Evolutionary conservation across 176 grass and related monocot genomes (phyloP), one percentile per base, ranked within the genome.

Genomic region (Avena eriantha): DNA sequence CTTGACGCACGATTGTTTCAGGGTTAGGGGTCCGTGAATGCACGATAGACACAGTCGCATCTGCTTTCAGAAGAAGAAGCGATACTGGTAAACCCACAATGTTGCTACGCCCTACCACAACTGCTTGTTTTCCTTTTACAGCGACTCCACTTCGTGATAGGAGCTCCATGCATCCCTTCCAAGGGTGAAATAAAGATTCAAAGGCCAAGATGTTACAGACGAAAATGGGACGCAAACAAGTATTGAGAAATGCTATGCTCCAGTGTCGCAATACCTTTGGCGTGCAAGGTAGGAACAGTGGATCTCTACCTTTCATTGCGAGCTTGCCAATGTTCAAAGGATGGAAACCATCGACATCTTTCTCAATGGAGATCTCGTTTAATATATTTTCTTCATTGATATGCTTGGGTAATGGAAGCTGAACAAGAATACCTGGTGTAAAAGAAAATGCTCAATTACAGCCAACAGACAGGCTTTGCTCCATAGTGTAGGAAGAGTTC

Each of bases 331-430:
- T 96, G 88, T 98, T 98, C 71, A 98, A 80, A 71, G 97, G 97
- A 91, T 98, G 97, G 85, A 98, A 98, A 29, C 97, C 97, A 83
- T 98, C 97, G 0, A 98, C 97, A 83, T 98, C 96, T 90, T 98
- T 98, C 49, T 96, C 90, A 36, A 98, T 91, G 81, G 80, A 89
- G 5, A 98, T 94, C 74, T 96, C 92, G 6, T 56, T 92, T 69
- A 98, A 51, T 48, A 98, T 90, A 83, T 82, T 98, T 71, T 96
- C 97, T 87, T 98, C 94, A 61, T 98, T 93, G 77, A 96, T 98
- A 86, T 98, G 92, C 78, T 96, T 94, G 69, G 96, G 96, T 60
- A 98, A 85, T 69, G 96, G 96, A 75, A 98, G 93, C 67, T 98
- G 96, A 83, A 98, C 93, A 8, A 98, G 91, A 80, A 98, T 96